Conservation (phyloP, 345 rosid species). For the Linum trigynum region DNA sequence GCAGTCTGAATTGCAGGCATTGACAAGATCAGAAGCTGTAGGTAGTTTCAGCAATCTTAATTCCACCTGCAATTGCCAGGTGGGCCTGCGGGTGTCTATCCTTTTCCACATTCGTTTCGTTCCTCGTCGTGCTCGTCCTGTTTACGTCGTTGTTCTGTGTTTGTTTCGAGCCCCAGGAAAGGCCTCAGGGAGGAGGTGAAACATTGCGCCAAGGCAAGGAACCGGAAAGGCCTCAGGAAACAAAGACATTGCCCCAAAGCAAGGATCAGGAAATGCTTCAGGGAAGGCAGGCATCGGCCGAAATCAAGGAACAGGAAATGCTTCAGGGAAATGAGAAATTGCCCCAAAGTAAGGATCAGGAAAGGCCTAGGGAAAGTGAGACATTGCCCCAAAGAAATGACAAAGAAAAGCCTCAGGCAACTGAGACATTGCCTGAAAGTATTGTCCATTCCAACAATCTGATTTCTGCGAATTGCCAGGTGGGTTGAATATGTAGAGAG, state of each 20-base stretch:
- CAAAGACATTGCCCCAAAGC: no score
- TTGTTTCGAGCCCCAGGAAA: not conserved
- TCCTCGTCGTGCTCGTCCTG: not conserved
- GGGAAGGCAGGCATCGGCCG: not conserved
- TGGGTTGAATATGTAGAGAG: no score
- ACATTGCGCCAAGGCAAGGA: no score
- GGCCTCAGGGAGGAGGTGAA: not conserved
- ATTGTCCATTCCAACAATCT: no score
- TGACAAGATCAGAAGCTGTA: slow-evolving; percentile 24
- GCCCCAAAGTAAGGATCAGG: not conserved
- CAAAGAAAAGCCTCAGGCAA: no score
- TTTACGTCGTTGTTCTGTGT: not conserved
- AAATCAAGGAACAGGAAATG: not conserved
- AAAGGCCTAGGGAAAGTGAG: not conserved
- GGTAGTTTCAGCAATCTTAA: slow-evolving; percentile 17
- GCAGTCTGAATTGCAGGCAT: slow-evolving; percentile 28
- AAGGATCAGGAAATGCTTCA: no score
- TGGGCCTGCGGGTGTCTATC: slow-evolving; percentile 3
- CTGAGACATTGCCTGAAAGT: no score
- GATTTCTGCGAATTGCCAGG: no score
- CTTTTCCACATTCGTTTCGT: not conserved
- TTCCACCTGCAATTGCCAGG: slow-evolving; percentile 30
- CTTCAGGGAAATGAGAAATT: not conserved
- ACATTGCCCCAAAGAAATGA: not conserved
- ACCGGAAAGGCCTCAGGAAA: no score